Evolutionary conservation across 768 basidiomycete genomes (phyloP).

Genomic region (Leccinellum albellum): DNA sequence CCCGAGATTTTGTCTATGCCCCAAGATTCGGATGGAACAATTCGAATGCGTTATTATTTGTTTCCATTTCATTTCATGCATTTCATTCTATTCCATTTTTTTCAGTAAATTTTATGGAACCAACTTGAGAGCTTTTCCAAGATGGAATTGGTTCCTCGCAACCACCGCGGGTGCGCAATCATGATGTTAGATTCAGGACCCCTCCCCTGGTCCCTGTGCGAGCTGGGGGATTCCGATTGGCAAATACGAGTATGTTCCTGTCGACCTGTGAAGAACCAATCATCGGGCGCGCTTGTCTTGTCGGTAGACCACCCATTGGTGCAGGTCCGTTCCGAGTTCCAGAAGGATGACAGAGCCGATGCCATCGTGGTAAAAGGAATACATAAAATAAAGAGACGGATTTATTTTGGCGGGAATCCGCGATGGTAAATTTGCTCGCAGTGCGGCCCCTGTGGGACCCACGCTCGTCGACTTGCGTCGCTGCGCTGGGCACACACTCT

Average conservation of each 20-base stretch:
- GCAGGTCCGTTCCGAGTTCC: slow-evolving; percentile 5
- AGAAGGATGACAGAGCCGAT: slow-evolving; percentile 1
- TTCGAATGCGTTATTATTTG: background rate
- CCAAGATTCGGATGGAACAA: background rate
- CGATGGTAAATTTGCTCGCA: background rate
- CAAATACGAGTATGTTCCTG: slow-evolving; percentile 7
- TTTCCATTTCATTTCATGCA: background rate
- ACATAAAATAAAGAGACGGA: background rate
- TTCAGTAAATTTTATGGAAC: background rate
- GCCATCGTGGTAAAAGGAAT: slow-evolving; percentile 7
- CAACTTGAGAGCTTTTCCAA: background rate
- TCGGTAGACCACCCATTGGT: background rate
- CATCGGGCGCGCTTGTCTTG: background rate
- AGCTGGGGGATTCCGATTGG: background rate
- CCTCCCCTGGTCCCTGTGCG: slow-evolving; percentile 1
- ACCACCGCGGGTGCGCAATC: background rate
- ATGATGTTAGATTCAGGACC: slow-evolving; percentile 1
- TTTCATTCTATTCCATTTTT: background rate
- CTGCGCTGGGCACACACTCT: background rate
- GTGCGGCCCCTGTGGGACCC: slow-evolving; percentile 1
- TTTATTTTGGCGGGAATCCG: background rate
- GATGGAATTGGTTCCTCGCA: background rate
- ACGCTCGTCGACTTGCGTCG: background rate
- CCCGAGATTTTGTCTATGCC: background rate
- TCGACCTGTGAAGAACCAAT: background rate